A percentile compares a stretch with the other conserved stretches of the same genome.
Evolutionary conservation across 129 eudicot species (phyloP).

Genomic region (Pittosporum tobira): DNA sequence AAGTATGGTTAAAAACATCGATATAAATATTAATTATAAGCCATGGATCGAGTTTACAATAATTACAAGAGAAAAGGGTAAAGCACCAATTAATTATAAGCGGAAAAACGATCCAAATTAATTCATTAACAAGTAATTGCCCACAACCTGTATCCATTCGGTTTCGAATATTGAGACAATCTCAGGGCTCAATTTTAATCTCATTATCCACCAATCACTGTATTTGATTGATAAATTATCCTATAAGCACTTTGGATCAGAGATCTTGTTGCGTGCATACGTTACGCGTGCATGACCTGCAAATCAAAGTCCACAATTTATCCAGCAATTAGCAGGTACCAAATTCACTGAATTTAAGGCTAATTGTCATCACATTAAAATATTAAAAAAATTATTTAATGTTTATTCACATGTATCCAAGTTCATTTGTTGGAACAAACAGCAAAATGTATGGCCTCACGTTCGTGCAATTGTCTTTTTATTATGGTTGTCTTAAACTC

Average conservation of each 20-base stretch:
- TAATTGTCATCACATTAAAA: too few species aligned
- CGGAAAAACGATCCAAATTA: too few species aligned
- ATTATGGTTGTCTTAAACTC: not conserved
- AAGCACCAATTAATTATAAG: not conserved
- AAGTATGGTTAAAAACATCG: too few species aligned
- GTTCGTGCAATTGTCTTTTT: conserved; percentile 5
- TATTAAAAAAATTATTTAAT: too few species aligned
- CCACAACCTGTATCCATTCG: not conserved
- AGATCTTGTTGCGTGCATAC: not conserved
- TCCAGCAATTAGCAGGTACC: conserved; percentile 2
- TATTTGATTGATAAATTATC: not conserved
- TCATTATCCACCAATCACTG: conserved; percentile 1
- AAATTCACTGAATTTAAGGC: not conserved
- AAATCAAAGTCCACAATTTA: not conserved
- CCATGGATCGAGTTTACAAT: too few species aligned
- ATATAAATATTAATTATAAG: too few species aligned
- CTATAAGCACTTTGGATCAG: not conserved
- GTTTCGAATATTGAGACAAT: not conserved
- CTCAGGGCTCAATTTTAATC: not conserved
- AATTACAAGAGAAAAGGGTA: too few species aligned
- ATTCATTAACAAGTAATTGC: not conserved
- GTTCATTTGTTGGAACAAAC: not conserved
- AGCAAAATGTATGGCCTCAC: conserved; percentile 3
- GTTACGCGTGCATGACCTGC: not conserved
- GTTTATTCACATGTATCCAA: not conserved